Base-by-base conservation (phyloP, 1,139 yeast genomes). In the Lodderomyces orthopsilosis region DNA sequence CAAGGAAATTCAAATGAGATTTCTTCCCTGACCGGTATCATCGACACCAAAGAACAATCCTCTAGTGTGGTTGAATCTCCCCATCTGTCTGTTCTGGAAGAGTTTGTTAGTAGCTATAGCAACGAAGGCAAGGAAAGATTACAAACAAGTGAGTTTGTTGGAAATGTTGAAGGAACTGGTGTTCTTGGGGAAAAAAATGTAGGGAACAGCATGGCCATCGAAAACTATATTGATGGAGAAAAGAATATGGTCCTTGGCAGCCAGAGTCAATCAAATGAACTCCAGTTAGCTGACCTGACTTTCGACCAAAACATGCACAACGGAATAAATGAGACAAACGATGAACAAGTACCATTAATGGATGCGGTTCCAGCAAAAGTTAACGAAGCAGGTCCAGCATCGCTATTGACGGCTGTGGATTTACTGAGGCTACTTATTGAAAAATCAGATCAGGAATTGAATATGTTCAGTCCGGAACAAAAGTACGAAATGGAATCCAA, bases 401-500 rank as follows among this genome's bases (percentile, higher is more conserved):
- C 33, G 22, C 28, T n/a, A 4, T 28, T 28, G 5, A 30, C 7
- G 17, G 36, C 34, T 19, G 9, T n/a, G 10, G 41, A 43, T 14
- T 33, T 46, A 32, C 30, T 40, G 8, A 38, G 28, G 37, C 49
- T 42, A 23, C 37, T 45, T n/a, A 15, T 30, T 3, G 24, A 15
- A 17, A 45, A 34, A 21, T 42, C 53, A 1, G 52, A 55, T 32
- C 48, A 52, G 1, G 62, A 57, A 4, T 43, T 66, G 12, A 46
- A 51, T 7, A 18, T 34, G 2, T 41, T 68, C 48, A 41, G 57
- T 13, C 38, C 30, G 2, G 41, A 47, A 4, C 59, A 66, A 24
- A 55, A 49, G 41, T 56, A 54, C 43, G 52, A 58, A 4, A 49
- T 70, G 43, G 75, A 70, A 47, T 61, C 72, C 0, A 52, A 57